Base-by-base conservation (phyloP, 2,329 filamentous ascomycete genomes). In the Emergomyces africanus region DNA sequence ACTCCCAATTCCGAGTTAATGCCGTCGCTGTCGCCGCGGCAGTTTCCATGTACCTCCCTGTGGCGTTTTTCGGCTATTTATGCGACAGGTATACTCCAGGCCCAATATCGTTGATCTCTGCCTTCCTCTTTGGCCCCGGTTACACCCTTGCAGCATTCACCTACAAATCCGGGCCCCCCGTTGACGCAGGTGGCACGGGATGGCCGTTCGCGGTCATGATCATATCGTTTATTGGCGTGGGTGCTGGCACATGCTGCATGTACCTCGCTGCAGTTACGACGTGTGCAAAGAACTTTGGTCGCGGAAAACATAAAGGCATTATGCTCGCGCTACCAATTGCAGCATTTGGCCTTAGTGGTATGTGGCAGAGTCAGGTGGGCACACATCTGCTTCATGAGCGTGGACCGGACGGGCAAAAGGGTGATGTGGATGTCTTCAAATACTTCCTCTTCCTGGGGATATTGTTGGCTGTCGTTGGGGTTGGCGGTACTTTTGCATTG, bases 231-330 rank as follows among this genome's bases (percentile, higher is more conserved):
- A 79, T 91, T 53, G 81, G 82, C 57, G 84, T 99, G 60, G 94
- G 94, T 1, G 81, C 86, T 62, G 92, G 84, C 5, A 96, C 92
- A 0, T 89, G 88, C 64, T 84, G 83, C 71, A 90, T 97, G 84
- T 99, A 97, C 72, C 79, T 97, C 59, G 83, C 86, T 56, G 87
- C 90, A 1, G 87, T 99, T n/a, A 92, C 92, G 6, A 95, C 92
- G 0, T 96, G 90, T 69, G 94, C 94, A 41, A 99, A 99, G 83
- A 99, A 97, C 75, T 99, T 97, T 74, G 91, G 91, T 54, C 85
- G 87, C 61, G 90, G 90, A 3, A 88, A 86, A 68, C 86, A 95
- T 68, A 87, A 92, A 67, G 94, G 94, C 0, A 76, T 99, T 56
- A 92, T 95, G 61, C 79, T 99, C 59, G 91, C 92, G 1, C 80